phyloP scores from a whole-genome alignment of 805 yeast species.

The Yamadazyma sp. region DNA sequence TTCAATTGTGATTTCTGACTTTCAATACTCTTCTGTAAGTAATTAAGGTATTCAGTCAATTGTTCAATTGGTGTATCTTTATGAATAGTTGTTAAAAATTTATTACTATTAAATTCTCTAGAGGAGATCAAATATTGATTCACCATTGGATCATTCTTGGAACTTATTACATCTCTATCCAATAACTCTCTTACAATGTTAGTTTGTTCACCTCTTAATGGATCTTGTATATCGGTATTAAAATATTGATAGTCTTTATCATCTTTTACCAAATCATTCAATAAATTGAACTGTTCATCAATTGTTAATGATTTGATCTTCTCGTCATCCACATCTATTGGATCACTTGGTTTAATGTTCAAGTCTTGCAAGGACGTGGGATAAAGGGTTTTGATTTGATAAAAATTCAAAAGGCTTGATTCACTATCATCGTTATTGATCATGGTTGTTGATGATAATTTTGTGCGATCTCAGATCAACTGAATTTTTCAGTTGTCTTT shows the following conservation, averaged over 20 bases:
- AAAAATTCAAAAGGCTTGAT: conserved; percentile 25
- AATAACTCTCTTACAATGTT: conserved; percentile 26
- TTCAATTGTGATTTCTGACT: conserved; percentile 35
- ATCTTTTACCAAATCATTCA: conserved; percentile 23
- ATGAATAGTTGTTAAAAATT: conserved; percentile 36
- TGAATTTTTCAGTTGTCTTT: too few relatives aligned
- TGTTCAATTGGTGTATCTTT: conserved; percentile 35
- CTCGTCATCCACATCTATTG: conserved; percentile 17
- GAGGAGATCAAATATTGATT: conserved; percentile 33
- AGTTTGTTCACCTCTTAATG: conserved; percentile 28
- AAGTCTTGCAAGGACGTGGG: conserved; percentile 19
- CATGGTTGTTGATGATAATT: too few relatives aligned
- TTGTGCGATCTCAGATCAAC: too few relatives aligned
- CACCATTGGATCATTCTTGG: conserved; percentile 28
- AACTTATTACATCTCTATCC: conserved; percentile 20
- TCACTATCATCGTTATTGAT: conserved; percentile 31
- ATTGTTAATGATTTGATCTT: conserved; percentile 18
- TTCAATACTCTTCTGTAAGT: conserved; percentile 31
- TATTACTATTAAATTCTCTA: conserved; percentile 32
- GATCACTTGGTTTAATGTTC: conserved; percentile 10
- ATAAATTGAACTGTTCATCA: conserved; percentile 30
- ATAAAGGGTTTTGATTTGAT: conserved; percentile 23
- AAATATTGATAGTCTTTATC: conserved; percentile 3
- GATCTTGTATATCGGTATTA: conserved; percentile 28
- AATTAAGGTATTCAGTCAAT: conserved; percentile 25